A percentile compares a stretch with the other conserved stretches of the same genome.
Conservation (phyloP, 1,139 yeast genomes). For the Scheffersomyces parashehatae region DNA sequence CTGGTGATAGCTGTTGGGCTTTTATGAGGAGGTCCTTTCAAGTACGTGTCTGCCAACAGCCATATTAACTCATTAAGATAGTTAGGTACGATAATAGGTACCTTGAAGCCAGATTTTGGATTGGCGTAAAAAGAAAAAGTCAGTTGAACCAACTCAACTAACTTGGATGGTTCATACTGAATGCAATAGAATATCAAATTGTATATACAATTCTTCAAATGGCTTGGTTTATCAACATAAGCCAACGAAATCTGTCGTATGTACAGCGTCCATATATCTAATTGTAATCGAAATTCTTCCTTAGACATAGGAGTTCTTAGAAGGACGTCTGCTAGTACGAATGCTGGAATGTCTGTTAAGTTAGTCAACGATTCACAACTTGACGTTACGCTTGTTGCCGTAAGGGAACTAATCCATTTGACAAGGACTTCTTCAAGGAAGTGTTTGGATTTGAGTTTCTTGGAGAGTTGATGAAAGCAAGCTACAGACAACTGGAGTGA, state of each 20-base stretch:
- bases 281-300: conserved; percentile 34
- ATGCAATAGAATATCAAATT: conserved; percentile 29
- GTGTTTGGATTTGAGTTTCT: background rate
- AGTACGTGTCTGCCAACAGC: conserved; percentile 8
- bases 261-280: conserved; percentile 36
- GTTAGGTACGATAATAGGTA: conserved; percentile 5
- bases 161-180: conserved; percentile 21
- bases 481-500: conserved; percentile 7
- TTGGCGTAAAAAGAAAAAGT: conserved; percentile 13
- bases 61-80: conserved; percentile 13
- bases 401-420: conserved; percentile 31
- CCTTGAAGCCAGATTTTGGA: conserved; percentile 6
- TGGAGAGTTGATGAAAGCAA: conserved; percentile 7
- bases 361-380: conserved; percentile 31
- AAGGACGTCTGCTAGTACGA: conserved; percentile 35
- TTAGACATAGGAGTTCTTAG: conserved; percentile 35
- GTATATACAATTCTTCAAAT: conserved; percentile 22
- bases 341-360: conserved; percentile 35
- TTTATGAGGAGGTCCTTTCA: background rate
- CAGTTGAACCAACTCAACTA: conserved; percentile 17
- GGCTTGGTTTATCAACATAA: conserved; percentile 17
- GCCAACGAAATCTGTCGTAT: conserved; percentile 17
- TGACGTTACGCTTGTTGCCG: conserved; percentile 24
- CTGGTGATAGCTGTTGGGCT: conserved; percentile 3
- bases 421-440: conserved; percentile 13